Conservation (phyloP, 148 eudicot genomes). For the Arbutus unedo region DNA sequence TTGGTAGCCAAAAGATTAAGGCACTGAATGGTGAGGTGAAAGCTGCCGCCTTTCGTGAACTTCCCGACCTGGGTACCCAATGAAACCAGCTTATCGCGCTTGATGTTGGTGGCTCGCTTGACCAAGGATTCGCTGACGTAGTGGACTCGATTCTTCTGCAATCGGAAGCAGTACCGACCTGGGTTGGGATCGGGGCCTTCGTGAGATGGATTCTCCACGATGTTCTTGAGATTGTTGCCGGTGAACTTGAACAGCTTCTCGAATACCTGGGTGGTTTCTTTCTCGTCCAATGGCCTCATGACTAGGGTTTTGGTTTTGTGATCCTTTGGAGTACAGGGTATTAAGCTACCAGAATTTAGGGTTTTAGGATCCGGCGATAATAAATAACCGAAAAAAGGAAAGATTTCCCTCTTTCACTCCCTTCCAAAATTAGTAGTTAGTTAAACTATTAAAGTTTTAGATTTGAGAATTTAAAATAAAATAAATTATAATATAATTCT, state of each 20-base stretch:
- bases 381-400: too few species aligned
- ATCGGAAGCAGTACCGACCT: constrained; percentile 81
- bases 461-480: too few species aligned
- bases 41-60: constrained; percentile 68
- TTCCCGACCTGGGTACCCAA: constrained; percentile 72
- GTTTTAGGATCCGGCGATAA: too few species aligned
- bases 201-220: constrained; percentile 72
- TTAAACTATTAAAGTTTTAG: too few species aligned
- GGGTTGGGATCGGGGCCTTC: constrained; percentile 70
- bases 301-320: neutral
- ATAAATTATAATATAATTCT: too few species aligned
- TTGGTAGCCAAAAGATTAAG: constrained; percentile 61
- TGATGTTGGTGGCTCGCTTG: constrained; percentile 81
- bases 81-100: constrained; percentile 57
- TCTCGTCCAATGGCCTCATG: constrained; percentile 92
- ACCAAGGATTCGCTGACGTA: constrained; percentile 77
- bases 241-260: constrained; percentile 89
- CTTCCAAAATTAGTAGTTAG: too few species aligned
- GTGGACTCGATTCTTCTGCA: constrained; percentile 73
- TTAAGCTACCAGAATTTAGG: too few species aligned
- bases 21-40: constrained; percentile 71
- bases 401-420: too few species aligned
- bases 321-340: too few species aligned
- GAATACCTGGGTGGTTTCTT: constrained; percentile 78
- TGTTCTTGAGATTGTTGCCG: constrained; percentile 86